Percentiles rank a stretch among this genome's conserved stretches.
Evolutionary conservation across 305 asterid species (phyloP).

Genomic region (Solanum hybrid): DNA sequence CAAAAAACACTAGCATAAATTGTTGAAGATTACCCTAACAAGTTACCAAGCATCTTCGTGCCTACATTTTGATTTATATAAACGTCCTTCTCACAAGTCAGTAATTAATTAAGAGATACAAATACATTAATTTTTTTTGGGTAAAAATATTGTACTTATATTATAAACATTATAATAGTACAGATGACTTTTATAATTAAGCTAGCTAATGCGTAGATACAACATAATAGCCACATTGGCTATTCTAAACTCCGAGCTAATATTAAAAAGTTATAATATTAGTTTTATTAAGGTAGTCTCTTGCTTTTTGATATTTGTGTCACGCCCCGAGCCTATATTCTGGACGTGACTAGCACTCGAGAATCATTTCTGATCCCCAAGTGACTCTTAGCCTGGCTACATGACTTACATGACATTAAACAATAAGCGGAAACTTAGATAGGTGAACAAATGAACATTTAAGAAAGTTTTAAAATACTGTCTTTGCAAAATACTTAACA

Average conservation of each 20-base stretch:
- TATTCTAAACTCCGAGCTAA: neutral
- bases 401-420: neutral
- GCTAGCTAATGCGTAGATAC: neutral
- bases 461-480: neutral
- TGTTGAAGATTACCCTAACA: neutral
- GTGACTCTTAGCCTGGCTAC: neutral
- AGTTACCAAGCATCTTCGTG: neutral
- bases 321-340: fast-evolving
- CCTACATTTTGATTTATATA: neutral
- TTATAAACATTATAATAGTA: neutral
- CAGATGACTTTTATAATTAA: neutral
- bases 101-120: neutral
- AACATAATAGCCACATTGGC: neutral
- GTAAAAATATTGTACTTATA: neutral
- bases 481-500: neutral
- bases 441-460: neutral
- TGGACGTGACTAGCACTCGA: too few species aligned
- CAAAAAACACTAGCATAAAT: neutral
- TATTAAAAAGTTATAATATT: neutral
- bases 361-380: neutral
- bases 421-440: neutral
- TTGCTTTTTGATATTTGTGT: neutral
- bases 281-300: neutral
- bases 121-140: neutral
- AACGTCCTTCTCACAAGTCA: neutral